A percentile compares a stretch with the other conserved stretches of the same genome.
Conservation (phyloP, 345 rosid species). For the Erodium maritimum region DNA sequence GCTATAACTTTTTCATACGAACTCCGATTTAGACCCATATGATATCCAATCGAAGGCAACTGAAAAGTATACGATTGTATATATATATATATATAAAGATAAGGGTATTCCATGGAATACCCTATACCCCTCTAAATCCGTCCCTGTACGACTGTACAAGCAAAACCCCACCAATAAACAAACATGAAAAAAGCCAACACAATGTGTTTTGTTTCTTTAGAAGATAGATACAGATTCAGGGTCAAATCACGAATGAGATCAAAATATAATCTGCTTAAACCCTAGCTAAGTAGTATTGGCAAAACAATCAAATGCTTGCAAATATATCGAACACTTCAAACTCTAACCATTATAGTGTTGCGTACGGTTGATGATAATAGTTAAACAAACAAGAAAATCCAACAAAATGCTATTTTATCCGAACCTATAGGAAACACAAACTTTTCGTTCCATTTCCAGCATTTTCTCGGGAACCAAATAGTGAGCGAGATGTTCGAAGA, state of each 20-base stretch:
- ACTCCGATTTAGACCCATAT: too few relatives aligned
- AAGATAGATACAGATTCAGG: neutral
- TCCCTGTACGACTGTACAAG: too few relatives aligned
- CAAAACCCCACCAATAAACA: neutral
- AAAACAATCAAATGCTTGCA: neutral
- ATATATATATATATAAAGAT: too few relatives aligned
- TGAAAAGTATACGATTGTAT: too few relatives aligned
- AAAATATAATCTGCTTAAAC: neutral
- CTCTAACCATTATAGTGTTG: neutral
- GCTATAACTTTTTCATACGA: too few relatives aligned
- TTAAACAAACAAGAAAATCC: neutral
- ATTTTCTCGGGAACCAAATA: constrained; percentile 1
- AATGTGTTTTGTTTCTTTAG: neutral
- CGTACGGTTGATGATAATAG: neutral
- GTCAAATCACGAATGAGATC: too few relatives aligned
- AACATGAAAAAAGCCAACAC: neutral
- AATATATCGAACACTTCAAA: too few relatives aligned
- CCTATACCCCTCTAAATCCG: too few relatives aligned
- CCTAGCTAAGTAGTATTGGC: neutral
- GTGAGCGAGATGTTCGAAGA: neutral
- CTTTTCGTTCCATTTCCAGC: neutral
- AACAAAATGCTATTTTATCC: too few relatives aligned
- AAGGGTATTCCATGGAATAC: too few relatives aligned
- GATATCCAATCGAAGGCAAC: too few relatives aligned
- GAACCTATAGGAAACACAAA: neutral